Evolutionary conservation across 768 basidiomycete genomes (phyloP).

Genomic region (Boletales sp.): DNA sequence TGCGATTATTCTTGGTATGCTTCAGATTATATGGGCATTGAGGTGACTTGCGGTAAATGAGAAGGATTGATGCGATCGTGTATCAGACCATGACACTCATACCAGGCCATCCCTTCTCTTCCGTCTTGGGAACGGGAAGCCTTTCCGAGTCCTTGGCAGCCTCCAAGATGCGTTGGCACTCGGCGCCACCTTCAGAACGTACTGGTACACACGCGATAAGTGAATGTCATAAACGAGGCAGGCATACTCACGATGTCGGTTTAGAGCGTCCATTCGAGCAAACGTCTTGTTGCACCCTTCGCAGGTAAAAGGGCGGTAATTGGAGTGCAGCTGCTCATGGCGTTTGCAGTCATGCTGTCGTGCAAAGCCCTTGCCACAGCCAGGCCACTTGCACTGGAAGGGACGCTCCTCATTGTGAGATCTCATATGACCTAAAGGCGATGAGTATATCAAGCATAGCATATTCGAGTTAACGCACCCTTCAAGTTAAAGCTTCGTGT

Average conservation of each 20-base stretch:
- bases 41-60: constrained; percentile 13
- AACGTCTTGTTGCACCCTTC: constrained; percentile 93
- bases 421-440: constrained; percentile 73
- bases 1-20: constrained; percentile 14
- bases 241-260: constrained; percentile 75
- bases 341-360: constrained; percentile 96
- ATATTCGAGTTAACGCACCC: constrained; percentile 43
- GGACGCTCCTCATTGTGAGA: constrained; percentile 95
- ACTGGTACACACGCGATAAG: constrained; percentile 39
- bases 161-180: constrained; percentile 52
- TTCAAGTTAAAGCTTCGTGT: constrained; percentile 93
- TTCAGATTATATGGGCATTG: constrained; percentile 25
- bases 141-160: constrained; percentile 28
- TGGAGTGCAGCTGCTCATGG: constrained; percentile 92
- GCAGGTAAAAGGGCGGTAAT: constrained; percentile 88
- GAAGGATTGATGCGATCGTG: constrained; percentile 4
- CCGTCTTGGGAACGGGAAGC: constrained; percentile 26
- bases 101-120: constrained; percentile 31
- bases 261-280: constrained; percentile 92
- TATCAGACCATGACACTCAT: constrained; percentile 32
- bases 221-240: not conserved
- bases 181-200: constrained; percentile 78
- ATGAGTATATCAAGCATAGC: constrained; percentile 13
- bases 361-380: constrained; percentile 91
- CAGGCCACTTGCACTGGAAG: constrained; percentile 93